phyloP scores from a whole-genome alignment of 768 basidiomycete species.

The Krasilnikovozyma curviuscula region DNA sequence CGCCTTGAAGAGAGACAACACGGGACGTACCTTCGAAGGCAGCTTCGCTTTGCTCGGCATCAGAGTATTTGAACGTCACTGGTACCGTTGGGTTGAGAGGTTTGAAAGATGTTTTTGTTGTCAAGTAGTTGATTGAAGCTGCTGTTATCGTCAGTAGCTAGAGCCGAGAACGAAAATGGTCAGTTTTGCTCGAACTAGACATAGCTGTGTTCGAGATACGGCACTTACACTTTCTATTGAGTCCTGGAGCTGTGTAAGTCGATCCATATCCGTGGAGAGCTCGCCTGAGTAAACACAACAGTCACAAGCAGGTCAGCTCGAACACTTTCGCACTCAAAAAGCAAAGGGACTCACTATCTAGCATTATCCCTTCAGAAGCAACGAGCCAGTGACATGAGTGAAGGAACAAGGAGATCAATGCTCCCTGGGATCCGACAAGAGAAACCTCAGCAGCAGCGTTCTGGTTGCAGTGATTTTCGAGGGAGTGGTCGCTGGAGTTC shows the following conservation, averaged over 20 bases:
- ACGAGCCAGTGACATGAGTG: too few species aligned
- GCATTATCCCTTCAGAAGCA: too few species aligned
- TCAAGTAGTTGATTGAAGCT: slow-evolving; percentile 58
- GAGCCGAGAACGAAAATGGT: background rate
- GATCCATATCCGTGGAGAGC: slow-evolving; percentile 92
- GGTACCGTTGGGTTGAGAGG: slow-evolving; percentile 63
- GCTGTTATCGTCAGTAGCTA: slow-evolving; percentile 80
- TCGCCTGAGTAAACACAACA: too few species aligned
- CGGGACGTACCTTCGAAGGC: slow-evolving; percentile 44
- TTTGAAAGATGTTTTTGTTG: slow-evolving; percentile 50
- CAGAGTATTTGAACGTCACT: slow-evolving; percentile 62
- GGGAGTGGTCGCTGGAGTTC: too few species aligned
- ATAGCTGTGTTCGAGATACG: background rate
- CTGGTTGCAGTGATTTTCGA: too few species aligned
- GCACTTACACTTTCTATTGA: slow-evolving; percentile 60
- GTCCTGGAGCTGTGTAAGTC: slow-evolving; percentile 87
- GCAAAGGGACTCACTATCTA: too few species aligned
- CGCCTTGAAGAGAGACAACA: background rate
- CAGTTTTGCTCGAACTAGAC: too few species aligned
- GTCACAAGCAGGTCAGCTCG: too few species aligned
- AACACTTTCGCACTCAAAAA: too few species aligned
- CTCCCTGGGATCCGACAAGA: too few species aligned
- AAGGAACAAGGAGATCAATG: too few species aligned
- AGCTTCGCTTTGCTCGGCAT: slow-evolving; percentile 46
- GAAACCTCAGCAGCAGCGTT: too few species aligned